Base-by-base conservation (phyloP, 768 basidiomycete species). In the Xanthoconium purpureum region DNA sequence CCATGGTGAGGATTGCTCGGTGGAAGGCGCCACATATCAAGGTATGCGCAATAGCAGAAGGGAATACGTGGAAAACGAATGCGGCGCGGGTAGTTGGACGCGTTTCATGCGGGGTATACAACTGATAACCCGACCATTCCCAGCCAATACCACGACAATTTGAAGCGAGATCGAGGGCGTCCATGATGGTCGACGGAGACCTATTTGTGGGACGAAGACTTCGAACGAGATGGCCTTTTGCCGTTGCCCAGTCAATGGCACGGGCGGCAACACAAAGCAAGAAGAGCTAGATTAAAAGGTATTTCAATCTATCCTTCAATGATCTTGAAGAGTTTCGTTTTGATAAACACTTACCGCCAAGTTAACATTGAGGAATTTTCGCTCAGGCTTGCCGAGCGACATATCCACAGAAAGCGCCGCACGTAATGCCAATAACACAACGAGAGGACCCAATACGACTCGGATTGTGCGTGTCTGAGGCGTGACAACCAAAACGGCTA, bases 81-180 rank as follows among this genome's bases (percentile, higher is more conserved):
- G 29, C 45, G 0, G 9, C 8, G 38, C 53, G 45, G 40, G 33
- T 24, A 1, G 30, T 11, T n/a, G 52, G 45, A 7, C 52, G 52
- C 11, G 18, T 38, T 47, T 54, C 37, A 3, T 18, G 52, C 3
- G 52, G 52, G 38, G 47, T 24, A 14, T 47, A 29, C 13, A 39
- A 15, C 17, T 30, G 17, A 35, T 35, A 35, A 28, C 46, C 17
- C 4, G 53, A 40, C 53, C 53, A 54, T 12, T 46, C 38, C 53
- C 53, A 54, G 17, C 53, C 53, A 7, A 33, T 37, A 47, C 53
- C 53, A 20, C 53, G 53, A n/a, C n/a, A 0, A 20, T 39, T 54
- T 9, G 38, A 47, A 11, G 1, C 1, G 15, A 54, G 53, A 11
- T 54, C 53, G 12, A 54, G 30, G 15, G 53, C 46, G 5, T 54